Evolutionary conservation across 371 early-diverging fungal genomes (phyloP).

Genomic region (Mortierella sp.): DNA sequence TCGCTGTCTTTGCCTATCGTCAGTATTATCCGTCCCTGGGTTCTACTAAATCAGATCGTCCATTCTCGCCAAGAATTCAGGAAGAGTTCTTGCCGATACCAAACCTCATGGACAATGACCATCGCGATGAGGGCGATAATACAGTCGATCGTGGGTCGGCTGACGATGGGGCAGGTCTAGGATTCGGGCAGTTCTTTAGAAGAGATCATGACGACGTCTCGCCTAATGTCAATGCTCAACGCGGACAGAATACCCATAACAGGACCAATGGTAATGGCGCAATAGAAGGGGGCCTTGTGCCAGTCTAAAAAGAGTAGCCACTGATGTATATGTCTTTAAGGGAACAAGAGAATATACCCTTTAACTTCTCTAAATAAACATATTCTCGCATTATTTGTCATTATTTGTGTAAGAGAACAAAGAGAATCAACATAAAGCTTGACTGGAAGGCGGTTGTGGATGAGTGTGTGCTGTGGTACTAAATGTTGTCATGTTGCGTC

Average conservation of each 20-base stretch:
- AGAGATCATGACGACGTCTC: conserved; percentile 16
- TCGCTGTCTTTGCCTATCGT: conserved; percentile 76
- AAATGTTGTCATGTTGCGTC: too few species aligned
- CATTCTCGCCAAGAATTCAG: conserved; percentile 50
- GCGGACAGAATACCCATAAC: neutral
- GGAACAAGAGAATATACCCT: too few species aligned
- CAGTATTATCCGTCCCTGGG: conserved; percentile 67
- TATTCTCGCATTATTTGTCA: too few species aligned
- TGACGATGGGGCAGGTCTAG: conserved; percentile 9
- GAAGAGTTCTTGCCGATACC: conserved; percentile 25
- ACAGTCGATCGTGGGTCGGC: neutral
- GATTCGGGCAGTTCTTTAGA: conserved; percentile 33
- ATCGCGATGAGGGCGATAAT: conserved; percentile 16
- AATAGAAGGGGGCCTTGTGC: neutral
- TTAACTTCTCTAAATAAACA: too few species aligned
- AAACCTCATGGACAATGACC: neutral
- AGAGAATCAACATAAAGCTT: too few species aligned
- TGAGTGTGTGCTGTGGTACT: too few species aligned
- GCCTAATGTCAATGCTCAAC: neutral
- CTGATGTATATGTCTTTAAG: too few species aligned
- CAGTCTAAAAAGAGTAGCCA: neutral
- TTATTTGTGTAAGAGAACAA: too few species aligned
- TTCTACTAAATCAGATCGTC: conserved; percentile 32
- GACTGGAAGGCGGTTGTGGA: too few species aligned
- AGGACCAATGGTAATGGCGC: neutral